A percentile compares a stretch with the other conserved stretches of the same genome.
Evolutionary conservation across 2,329 filamentous ascomycete species (phyloP).

Genomic region (Xylariaceae sp.): DNA sequence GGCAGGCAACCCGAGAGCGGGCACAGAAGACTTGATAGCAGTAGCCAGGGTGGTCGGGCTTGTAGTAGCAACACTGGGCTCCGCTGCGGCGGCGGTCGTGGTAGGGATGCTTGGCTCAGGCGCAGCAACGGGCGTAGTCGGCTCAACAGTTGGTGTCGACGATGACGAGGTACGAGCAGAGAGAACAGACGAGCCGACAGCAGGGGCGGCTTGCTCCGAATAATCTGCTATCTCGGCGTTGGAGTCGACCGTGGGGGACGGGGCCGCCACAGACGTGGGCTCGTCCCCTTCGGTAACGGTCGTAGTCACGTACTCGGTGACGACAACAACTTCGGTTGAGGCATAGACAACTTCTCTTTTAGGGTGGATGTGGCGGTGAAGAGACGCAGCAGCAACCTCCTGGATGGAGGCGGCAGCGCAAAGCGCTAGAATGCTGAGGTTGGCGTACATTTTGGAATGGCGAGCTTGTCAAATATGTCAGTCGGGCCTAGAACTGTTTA

Average conservation of each 20-base stretch:
- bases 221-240: background rate
- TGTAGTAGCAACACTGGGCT: conserved; percentile 7
- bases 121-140: conserved; percentile 13
- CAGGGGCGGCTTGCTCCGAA: conserved; percentile 8
- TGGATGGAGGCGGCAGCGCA: conserved; percentile 35
- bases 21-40: conserved; percentile 20
- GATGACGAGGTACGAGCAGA: conserved; percentile 1
- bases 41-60: conserved; percentile 33
- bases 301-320: conserved; percentile 36
- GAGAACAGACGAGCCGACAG: conserved; percentile 3
- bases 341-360: conserved; percentile 35
- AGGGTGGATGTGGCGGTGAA: conserved; percentile 34
- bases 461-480: conserved; percentile 6
- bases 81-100: background rate
- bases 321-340: conserved; percentile 35
- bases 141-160: conserved; percentile 9
- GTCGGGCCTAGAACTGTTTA: background rate
- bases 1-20: conserved; percentile 7
- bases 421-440: conserved; percentile 36
- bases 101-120: background rate
- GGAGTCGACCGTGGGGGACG: background rate
- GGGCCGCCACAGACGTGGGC: conserved; percentile 8
- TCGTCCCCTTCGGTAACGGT: conserved; percentile 31
- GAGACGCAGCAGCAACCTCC: conserved; percentile 30
- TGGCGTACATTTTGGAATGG: conserved; percentile 34